phyloP scores from a whole-genome alignment of 345 rosid genomes.

The Nephelium lappaceum region DNA sequence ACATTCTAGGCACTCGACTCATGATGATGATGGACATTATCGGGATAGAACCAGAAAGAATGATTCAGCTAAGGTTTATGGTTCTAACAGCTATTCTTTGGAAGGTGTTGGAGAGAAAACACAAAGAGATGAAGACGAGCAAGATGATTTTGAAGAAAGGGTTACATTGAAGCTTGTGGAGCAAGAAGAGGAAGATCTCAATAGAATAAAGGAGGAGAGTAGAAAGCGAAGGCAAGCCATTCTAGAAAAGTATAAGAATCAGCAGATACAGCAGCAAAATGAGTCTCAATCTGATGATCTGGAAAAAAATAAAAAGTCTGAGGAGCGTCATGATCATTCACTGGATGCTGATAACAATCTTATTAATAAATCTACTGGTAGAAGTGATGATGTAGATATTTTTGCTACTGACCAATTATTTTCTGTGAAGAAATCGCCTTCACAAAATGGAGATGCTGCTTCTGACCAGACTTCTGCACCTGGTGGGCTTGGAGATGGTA shows the following conservation, averaged over 20 bases:
- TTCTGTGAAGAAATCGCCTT: constrained; percentile 61
- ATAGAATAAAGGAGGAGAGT: constrained; percentile 89
- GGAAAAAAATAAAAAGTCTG: constrained; percentile 33
- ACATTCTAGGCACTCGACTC: constrained; percentile 32
- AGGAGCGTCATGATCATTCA: constrained; percentile 32
- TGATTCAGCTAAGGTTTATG: constrained; percentile 32
- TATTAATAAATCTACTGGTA: constrained; percentile 24
- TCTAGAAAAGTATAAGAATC: constrained; percentile 67
- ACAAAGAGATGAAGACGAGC: constrained; percentile 53
- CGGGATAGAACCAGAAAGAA: constrained; percentile 34
- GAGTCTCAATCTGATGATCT: constrained; percentile 35
- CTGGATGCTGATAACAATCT: constrained; percentile 25
- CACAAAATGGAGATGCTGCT: constrained; percentile 44
- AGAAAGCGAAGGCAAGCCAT: constrained; percentile 83
- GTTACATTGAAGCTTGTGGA: constrained; percentile 61
- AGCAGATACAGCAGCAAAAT: constrained; percentile 50
- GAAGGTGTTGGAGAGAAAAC: constrained; percentile 36
- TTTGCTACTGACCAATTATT: constrained; percentile 46
- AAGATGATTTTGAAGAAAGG: constrained; percentile 68
- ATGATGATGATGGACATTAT: constrained; percentile 33
- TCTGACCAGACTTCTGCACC: constrained; percentile 46
- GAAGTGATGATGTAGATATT: constrained; percentile 35
- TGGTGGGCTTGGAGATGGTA: constrained; percentile 91
- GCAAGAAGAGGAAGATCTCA: constrained; percentile 84
- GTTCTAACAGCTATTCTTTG: constrained; percentile 37